Evolutionary conservation across 768 basidiomycete genomes (phyloP).

Genomic region (Podaxis carcinomalis): DNA sequence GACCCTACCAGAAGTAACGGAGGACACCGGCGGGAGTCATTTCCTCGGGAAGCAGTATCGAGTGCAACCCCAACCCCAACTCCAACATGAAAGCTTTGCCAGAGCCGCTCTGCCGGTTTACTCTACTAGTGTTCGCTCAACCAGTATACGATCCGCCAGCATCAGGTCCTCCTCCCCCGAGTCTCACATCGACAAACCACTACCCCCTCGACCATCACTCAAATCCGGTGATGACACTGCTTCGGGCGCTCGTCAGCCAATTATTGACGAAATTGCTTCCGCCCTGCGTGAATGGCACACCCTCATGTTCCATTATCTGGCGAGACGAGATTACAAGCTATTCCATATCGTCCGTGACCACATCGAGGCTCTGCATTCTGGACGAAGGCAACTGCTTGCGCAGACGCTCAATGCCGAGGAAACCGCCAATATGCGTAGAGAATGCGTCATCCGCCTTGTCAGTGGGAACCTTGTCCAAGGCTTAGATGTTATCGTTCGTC

Average conservation of each 20-base stretch:
- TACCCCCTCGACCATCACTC: constrained; percentile 89
- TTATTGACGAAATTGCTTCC: constrained; percentile 96
- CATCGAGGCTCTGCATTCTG: constrained; percentile 87
- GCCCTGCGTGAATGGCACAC: constrained; percentile 95
- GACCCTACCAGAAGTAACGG: constrained; percentile 59
- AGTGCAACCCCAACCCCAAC: constrained; percentile 66
- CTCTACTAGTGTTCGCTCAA: constrained; percentile 70
- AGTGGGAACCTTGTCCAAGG: constrained; percentile 89
- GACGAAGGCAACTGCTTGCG: constrained; percentile 85
- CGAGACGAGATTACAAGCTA: constrained; percentile 82
- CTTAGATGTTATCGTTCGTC: constrained; percentile 93
- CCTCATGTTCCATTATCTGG: constrained; percentile 88
- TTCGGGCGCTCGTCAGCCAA: constrained; percentile 77
- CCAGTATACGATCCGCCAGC: constrained; percentile 63
- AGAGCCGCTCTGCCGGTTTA: constrained; percentile 72
- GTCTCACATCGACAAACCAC: constrained; percentile 62
- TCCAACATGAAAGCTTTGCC: constrained; percentile 70
- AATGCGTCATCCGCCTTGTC: constrained; percentile 85
- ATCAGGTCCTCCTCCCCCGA: constrained; percentile 68
- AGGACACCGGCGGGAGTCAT: constrained; percentile 35
- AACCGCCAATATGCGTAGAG: constrained; percentile 71
- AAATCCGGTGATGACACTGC: constrained; percentile 93
- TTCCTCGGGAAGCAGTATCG: constrained; percentile 58
- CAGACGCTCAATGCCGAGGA: constrained; percentile 87
- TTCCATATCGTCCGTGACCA: constrained; percentile 85